These are phyloP conservation scores for Sugiyamaella japonica DNA, from an alignment of 1,139 yeast genomes.

Conservation along the genomic window DNA sequence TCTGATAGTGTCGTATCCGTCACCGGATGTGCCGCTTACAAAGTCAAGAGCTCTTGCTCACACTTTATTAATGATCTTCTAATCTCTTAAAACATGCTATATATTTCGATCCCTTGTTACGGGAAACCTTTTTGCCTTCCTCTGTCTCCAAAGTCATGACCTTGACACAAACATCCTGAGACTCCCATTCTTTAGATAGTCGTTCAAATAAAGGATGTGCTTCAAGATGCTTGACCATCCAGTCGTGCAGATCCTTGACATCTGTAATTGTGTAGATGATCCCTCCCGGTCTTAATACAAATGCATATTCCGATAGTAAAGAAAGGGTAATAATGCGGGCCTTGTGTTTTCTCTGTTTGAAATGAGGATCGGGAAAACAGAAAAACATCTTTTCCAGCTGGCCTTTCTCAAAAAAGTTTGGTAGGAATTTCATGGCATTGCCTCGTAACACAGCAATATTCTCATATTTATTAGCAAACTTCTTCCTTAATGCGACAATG, in stretches of 20 bases:
- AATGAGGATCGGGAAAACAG: slow-evolving; percentile 99
- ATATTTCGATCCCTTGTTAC: slow-evolving; percentile 84
- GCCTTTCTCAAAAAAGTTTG: slow-evolving; percentile 82
- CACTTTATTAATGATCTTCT: slow-evolving; percentile 10
- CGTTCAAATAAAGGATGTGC: slow-evolving; percentile 90
- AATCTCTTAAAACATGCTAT: slow-evolving; percentile 81
- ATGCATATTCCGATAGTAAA: slow-evolving; percentile 87
- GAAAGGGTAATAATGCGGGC: slow-evolving; percentile 94
- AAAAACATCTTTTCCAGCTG: slow-evolving; percentile 85
- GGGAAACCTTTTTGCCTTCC: slow-evolving; percentile 93
- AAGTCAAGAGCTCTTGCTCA: too few species aligned
- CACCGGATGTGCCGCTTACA: too few species aligned
- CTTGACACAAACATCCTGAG: slow-evolving; percentile 72
- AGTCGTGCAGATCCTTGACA: slow-evolving; percentile 85
- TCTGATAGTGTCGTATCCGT: too few species aligned
- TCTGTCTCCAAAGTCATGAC: slow-evolving; percentile 92
- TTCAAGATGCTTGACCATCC: slow-evolving; percentile 95
- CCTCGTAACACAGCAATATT: slow-evolving; percentile 90
- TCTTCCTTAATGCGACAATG: slow-evolving; percentile 78
- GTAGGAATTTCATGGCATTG: slow-evolving; percentile 95
- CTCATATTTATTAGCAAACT: slow-evolving; percentile 54
- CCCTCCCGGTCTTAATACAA: slow-evolving; percentile 83
- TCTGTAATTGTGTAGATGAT: slow-evolving; percentile 92
- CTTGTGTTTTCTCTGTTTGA: slow-evolving; percentile 94
- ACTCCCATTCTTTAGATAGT: slow-evolving; percentile 76